Evolutionary conservation across 441 rosid genomes (phyloP).

Genomic region (Syzygium syzygioides): DNA sequence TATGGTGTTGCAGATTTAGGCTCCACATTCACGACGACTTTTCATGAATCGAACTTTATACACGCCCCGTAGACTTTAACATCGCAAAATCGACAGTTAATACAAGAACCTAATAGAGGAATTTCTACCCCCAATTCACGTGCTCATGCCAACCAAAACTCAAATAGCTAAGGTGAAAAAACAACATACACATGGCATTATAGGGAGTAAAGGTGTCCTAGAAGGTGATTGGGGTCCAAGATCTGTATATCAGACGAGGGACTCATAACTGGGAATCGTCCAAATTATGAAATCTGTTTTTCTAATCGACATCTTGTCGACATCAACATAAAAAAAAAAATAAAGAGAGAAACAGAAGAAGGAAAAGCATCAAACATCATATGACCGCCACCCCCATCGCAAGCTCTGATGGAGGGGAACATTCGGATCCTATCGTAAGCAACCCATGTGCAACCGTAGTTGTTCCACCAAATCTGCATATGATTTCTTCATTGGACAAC

Average conservation of each 20-base stretch:
- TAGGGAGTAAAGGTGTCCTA: not conserved
- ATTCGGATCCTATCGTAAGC: not conserved
- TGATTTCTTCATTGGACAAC: not conserved
- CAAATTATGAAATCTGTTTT: not conserved
- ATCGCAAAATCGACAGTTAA: not conserved
- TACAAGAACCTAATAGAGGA: not conserved
- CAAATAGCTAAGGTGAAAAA: not conserved
- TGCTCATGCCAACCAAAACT: not conserved
- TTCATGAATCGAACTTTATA: not conserved
- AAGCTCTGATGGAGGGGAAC: not conserved
- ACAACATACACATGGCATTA: not conserved
- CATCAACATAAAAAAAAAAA: not conserved
- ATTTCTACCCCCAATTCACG: not conserved
- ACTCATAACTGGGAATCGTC: not conserved
- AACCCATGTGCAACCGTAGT: not conserved
- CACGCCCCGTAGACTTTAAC: fast-evolving
- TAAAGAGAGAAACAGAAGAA: not conserved
- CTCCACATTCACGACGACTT: not conserved
- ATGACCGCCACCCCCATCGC: not conserved
- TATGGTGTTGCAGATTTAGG: not conserved
- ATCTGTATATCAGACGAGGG: not conserved
- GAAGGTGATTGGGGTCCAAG: not conserved
- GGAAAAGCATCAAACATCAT: not conserved
- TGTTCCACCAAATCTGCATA: not conserved
- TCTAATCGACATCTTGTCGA: not conserved